phyloP scores from a whole-genome alignment of 768 basidiomycete species.

The Boletus sensibilis region DNA sequence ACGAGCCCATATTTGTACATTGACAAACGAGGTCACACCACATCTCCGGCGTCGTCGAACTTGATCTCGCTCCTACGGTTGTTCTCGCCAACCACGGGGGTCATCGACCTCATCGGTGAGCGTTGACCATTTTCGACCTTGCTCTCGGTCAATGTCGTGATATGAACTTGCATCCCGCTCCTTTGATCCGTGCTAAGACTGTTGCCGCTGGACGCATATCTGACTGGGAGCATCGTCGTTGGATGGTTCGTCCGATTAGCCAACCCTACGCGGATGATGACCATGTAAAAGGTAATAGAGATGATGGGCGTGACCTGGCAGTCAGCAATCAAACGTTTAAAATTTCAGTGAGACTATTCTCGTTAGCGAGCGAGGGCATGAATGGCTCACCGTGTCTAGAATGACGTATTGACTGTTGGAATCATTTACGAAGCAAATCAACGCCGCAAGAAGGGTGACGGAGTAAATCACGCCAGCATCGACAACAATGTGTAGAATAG shows the following conservation, averaged over 20 bases:
- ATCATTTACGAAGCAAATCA: not conserved
- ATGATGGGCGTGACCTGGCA: slow-evolving; percentile 12
- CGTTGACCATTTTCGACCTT: not conserved
- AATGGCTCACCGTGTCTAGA: slow-evolving; percentile 5
- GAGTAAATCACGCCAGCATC: slow-evolving; percentile 9
- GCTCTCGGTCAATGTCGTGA: not conserved
- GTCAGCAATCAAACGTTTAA: not conserved
- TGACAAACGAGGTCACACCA: not conserved
- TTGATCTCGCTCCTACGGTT: slow-evolving; percentile 11
- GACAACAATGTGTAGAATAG: not conserved
- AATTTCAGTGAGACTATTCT: not conserved
- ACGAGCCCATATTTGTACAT: not conserved
- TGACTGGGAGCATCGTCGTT: no score
- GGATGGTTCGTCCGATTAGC: not conserved
- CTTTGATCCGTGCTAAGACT: not conserved
- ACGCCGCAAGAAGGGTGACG: not conserved
- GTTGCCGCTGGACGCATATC: no score
- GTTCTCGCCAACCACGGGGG: not conserved
- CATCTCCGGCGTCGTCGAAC: not conserved
- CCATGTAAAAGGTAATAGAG: slow-evolving; percentile 20
- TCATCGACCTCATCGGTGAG: not conserved
- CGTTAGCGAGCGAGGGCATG: not conserved
- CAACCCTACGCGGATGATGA: slow-evolving; percentile 14
- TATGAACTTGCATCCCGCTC: not conserved
- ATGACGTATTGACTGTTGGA: slow-evolving; percentile 8